These are phyloP conservation scores for Xenoacremonium recifei DNA, from an alignment of 2,329 filamentous ascomycete genomes.

Conservation along the genomic window DNA sequence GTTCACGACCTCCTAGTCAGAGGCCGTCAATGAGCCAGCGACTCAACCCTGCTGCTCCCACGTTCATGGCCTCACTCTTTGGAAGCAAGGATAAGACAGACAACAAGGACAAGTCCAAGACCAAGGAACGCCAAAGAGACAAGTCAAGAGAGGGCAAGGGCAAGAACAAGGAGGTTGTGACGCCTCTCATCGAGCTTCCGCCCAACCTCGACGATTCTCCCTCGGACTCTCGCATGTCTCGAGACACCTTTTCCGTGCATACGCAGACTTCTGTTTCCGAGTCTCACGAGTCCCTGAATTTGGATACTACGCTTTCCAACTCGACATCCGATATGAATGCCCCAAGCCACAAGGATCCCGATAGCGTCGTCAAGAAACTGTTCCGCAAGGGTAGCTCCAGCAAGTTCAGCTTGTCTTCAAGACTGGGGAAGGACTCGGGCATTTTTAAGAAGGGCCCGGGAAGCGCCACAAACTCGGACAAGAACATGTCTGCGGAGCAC, in stretches of 20 bases:
- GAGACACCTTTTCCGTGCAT: slow-evolving; percentile 56
- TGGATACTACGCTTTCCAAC: slow-evolving; percentile 57
- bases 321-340: slow-evolving; percentile 53
- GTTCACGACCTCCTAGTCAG: slow-evolving; percentile 63
- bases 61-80: slow-evolving; percentile 75
- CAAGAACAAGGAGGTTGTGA: slow-evolving; percentile 36
- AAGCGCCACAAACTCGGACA: slow-evolving; percentile 57
- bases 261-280: slow-evolving; percentile 60
- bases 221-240: slow-evolving; percentile 52
- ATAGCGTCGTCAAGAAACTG: slow-evolving; percentile 59
- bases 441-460: slow-evolving; percentile 60
- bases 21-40: slow-evolving; percentile 52
- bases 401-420: slow-evolving; percentile 62
- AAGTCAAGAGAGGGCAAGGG: slow-evolving; percentile 35
- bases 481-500: slow-evolving; percentile 51
- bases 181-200: slow-evolving; percentile 38
- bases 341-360: slow-evolving; percentile 47
- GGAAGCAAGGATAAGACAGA: slow-evolving; percentile 40
- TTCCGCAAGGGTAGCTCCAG: slow-evolving; percentile 65
- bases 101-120: slow-evolving; percentile 30
- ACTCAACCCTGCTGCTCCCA: slow-evolving; percentile 86
- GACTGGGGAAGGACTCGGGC: slow-evolving; percentile 52
- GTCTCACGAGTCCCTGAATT: slow-evolving; percentile 55
- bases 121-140: slow-evolving; percentile 29
- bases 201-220: slow-evolving; percentile 46